A percentile compares a stretch with the other conserved stretches of the same genome.
These are phyloP conservation scores for Phytophthora sp. DNA, from an alignment of 352 stramenopile genomes.

Conservation along the genomic window DNA sequence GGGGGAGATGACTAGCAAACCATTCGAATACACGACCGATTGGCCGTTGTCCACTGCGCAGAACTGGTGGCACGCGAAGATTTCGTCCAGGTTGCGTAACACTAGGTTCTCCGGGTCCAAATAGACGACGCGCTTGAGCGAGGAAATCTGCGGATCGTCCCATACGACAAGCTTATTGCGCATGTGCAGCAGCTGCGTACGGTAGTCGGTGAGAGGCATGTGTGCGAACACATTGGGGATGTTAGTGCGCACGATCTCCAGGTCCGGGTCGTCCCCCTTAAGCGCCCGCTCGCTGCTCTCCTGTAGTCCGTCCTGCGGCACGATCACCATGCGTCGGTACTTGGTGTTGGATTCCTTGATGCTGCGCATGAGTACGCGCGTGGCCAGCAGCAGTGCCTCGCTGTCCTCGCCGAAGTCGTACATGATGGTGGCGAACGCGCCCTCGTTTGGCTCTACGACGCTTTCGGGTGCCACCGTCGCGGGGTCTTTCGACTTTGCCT, in stretches of 20 bases:
- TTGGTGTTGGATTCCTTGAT: conserved; percentile 72
- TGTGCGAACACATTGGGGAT: conserved; percentile 77
- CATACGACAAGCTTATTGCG: conserved; percentile 85
- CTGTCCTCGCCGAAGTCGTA: conserved; percentile 72
- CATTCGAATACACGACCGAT: conserved; percentile 83
- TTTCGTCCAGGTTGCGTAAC: conserved; percentile 82
- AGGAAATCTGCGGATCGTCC: conserved; percentile 71
- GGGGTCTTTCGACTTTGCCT: conserved; percentile 3
- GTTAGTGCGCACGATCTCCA: conserved; percentile 70
- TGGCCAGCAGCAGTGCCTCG: conserved; percentile 64
- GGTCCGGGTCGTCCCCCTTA: conserved; percentile 55
- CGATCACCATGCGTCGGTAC: conserved; percentile 75
- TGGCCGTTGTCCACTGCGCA: conserved; percentile 85
- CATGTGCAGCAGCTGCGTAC: conserved; percentile 81
- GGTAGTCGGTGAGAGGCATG: conserved; percentile 61
- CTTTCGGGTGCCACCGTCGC: conserved; percentile 23
- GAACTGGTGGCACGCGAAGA: conserved; percentile 81
- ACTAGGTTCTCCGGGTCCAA: conserved; percentile 83
- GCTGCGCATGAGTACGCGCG: conserved; percentile 71
- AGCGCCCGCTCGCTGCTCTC: conserved; percentile 46
- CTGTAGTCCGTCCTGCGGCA: conserved; percentile 66
- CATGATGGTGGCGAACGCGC: conserved; percentile 72
- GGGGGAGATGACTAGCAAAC: conserved; percentile 79
- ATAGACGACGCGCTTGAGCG: conserved; percentile 77
- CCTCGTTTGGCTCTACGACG: conserved; percentile 42